These are phyloP conservation scores for Cercospora sesami DNA, from an alignment of 2,329 filamentous ascomycete species.

Conservation along the genomic window DNA sequence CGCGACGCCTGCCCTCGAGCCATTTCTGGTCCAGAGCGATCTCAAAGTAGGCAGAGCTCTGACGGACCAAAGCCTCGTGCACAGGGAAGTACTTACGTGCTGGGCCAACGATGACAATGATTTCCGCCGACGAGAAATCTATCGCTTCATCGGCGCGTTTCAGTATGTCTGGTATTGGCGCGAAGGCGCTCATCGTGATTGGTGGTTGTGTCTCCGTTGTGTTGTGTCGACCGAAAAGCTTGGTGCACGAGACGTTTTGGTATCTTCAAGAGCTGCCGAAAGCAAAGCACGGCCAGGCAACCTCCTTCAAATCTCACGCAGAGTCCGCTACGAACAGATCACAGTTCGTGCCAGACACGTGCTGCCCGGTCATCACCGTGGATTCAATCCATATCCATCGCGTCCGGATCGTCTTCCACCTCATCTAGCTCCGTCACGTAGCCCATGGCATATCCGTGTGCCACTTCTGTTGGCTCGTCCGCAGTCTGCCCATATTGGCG, in stretches of 20 bases:
- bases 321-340: neutral
- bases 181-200: neutral
- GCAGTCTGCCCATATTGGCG: conserved; percentile 32
- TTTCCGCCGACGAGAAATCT: neutral
- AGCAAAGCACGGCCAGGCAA: neutral
- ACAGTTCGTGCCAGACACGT: neutral
- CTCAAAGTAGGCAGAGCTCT: neutral
- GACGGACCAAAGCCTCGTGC: neutral
- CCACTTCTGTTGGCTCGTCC: conserved; percentile 33
- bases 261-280: neutral
- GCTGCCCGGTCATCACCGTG: neutral
- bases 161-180: neutral
- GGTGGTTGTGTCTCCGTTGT: neutral
- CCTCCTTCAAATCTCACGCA: neutral
- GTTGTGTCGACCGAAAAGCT: neutral
- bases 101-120: neutral
- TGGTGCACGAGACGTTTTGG: neutral
- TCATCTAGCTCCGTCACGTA: conserved; percentile 28
- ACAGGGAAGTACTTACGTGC: neutral
- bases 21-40: neutral
- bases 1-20: neutral
- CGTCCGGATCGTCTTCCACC: conserved; percentile 60
- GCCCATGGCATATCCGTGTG: conserved; percentile 37
- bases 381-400: conserved; percentile 62
- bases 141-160: neutral